Conservation (phyloP, 306 rosid species). For the Castanea mollissima region DNA sequence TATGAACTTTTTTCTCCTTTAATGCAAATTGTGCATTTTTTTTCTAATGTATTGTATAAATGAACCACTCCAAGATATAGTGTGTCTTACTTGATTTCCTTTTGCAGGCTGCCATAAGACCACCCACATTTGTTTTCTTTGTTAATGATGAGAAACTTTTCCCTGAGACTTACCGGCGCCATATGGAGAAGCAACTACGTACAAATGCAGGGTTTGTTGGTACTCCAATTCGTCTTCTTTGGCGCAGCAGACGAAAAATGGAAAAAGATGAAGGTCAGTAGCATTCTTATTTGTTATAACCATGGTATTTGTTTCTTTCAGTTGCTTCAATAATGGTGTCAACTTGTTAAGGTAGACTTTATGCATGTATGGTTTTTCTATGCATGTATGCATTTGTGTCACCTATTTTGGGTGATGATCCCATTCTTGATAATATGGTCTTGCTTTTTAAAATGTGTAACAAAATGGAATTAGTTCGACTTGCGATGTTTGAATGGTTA, state of each 20-base stretch:
- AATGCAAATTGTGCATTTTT: neutral
- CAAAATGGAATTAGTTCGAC: neutral
- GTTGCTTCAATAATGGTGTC: neutral
- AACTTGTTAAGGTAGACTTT: too few relatives aligned
- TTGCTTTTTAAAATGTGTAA: too few relatives aligned
- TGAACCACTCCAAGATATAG: neutral
- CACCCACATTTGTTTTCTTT: constrained; percentile 94
- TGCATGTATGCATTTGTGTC: too few relatives aligned
- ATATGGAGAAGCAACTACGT: constrained; percentile 91
- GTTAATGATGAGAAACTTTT: constrained; percentile 95
- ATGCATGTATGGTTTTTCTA: too few relatives aligned
- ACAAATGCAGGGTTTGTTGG: constrained; percentile 88
- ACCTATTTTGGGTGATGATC: too few relatives aligned
- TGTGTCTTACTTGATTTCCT: constrained; percentile 11
- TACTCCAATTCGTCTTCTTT: constrained; percentile 86
- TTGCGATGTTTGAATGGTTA: neutral
- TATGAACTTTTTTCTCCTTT: neutral
- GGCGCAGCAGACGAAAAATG: constrained; percentile 86
- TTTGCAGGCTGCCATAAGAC: constrained; percentile 94
- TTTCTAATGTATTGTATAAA: neutral
- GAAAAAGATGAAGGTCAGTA: constrained; percentile 69
- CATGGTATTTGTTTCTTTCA: neutral
- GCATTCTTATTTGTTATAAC: constrained; percentile 6
- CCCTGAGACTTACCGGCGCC: constrained; percentile 86
- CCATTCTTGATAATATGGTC: too few relatives aligned